Evolutionary conservation across 2,329 filamentous ascomycete species (phyloP), one percentile per base, ranked within the genome.

Genomic region (Davidsoniella virescens): DNA sequence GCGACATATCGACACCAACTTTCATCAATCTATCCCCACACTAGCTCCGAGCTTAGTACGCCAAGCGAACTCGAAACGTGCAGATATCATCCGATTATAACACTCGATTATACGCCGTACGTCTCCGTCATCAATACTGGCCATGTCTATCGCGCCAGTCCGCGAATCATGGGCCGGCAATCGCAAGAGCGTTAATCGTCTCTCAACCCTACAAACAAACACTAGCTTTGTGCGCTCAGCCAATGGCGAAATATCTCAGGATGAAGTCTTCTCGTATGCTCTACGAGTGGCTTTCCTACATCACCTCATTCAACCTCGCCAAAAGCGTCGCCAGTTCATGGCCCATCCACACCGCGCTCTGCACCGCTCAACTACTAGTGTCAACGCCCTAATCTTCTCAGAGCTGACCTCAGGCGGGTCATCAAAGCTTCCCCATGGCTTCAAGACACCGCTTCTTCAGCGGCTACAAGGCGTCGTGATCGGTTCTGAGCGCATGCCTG

Each of bases 241-340:
- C 23, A 62, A 67, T 45, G 61, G 68, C 47, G 64, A 68, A 49
- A 70, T 80, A 56, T 73, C 71, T 58, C 71, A 77, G 63, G 84
- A 93, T 59, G 87, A 95, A 66, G 88, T 87, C 61, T 94, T 93
- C 67, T 84, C 80, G 55, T 94, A 87, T 67, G 87, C 88, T 59
- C 78, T 98, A 50, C 84, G 92, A 55, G 81, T 85, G 57, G 90
- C 90, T 57, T 95, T 87, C 65, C 82, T 98, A 52, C 76, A 90
- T 65, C 93, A 98, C 65, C 80, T 96, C 42, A 75, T 98, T 48
- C 87, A 94, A 63, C 90, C 92, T 55, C 84, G 87, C 61, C 76
- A 85, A 60, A 92, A 90, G 66, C 79, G 87, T 61, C 84, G 90
- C 61, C 87, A 94, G 68, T 93, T 87, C 73, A 79, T 92, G 40